These are phyloP conservation scores for Talaromyces sp. DNA, from an alignment of 2,329 filamentous ascomycete species.

Conservation along the genomic window DNA sequence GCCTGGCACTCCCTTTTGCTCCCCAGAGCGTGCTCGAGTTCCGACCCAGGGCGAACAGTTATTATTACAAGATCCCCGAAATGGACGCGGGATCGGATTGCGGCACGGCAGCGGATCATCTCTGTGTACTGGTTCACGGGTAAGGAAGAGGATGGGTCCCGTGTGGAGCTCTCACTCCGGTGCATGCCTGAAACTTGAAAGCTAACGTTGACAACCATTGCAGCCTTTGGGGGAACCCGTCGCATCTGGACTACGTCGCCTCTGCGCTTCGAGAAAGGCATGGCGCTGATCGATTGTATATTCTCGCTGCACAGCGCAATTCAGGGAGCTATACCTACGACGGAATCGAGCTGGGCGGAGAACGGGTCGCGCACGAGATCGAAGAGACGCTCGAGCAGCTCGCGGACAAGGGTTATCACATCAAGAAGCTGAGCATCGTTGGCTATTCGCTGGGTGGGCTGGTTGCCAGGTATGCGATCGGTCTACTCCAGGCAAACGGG, in stretches of 20 bases:
- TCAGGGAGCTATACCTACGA: slow-evolving; percentile 57
- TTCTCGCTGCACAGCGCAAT: slow-evolving; percentile 53
- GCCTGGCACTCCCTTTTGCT: slow-evolving; percentile 1
- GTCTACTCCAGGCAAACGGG: slow-evolving; percentile 74
- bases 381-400: slow-evolving; percentile 53
- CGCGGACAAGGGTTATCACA: slow-evolving; percentile 59
- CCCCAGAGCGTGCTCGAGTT: slow-evolving; percentile 3
- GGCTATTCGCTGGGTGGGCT: slow-evolving; percentile 89
- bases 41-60: not conserved
- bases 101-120: slow-evolving; percentile 41
- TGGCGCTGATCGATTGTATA: slow-evolving; percentile 47
- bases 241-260: slow-evolving; percentile 52
- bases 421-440: slow-evolving; percentile 77
- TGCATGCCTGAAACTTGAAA: not conserved
- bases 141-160: slow-evolving; percentile 25
- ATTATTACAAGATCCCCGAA: slow-evolving; percentile 10
- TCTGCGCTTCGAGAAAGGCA: slow-evolving; percentile 47
- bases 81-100: slow-evolving; percentile 6
- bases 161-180: not conserved
- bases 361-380: slow-evolving; percentile 59
- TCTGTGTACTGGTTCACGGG: slow-evolving; percentile 60
- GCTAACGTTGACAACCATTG: not conserved
- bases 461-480: slow-evolving; percentile 79
- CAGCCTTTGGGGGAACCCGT: slow-evolving; percentile 58
- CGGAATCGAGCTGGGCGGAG: slow-evolving; percentile 63